Evolutionary conservation across 306 rosid genomes (phyloP).

Genomic region (Erythrophleum fordii): DNA sequence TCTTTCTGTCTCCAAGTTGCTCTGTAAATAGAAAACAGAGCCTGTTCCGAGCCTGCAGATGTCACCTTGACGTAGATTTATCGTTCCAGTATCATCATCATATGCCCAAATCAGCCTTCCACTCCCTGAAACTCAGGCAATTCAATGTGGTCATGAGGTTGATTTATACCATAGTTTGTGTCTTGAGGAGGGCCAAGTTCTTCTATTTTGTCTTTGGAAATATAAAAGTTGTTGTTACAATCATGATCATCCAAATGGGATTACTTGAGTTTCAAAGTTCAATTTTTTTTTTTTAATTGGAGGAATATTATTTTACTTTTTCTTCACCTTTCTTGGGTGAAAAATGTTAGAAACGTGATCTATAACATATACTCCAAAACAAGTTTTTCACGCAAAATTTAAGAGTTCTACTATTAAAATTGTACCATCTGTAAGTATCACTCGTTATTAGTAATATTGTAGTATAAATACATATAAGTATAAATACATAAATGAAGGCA

Average conservation of each 20-base stretch:
- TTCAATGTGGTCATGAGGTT: constrained; percentile 6
- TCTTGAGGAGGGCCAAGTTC: too few species aligned
- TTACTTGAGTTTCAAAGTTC: background rate
- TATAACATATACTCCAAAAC: background rate
- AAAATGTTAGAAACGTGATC: background rate
- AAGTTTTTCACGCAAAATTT: background rate
- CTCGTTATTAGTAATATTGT: background rate
- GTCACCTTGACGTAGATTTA: constrained; percentile 65
- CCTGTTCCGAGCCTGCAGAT: constrained; percentile 65
- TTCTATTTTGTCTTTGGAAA: too few species aligned
- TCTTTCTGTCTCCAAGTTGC: constrained; percentile 62
- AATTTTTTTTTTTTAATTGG: background rate
- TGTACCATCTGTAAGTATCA: background rate
- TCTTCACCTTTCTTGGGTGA: background rate
- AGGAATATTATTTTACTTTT: background rate
- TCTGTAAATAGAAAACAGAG: constrained; percentile 66
- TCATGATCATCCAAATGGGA: background rate
- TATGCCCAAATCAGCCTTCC: constrained; percentile 66
- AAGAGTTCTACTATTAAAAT: background rate
- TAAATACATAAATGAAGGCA: too few species aligned
- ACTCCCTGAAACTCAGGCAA: constrained; percentile 55
- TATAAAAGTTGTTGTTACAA: too few species aligned
- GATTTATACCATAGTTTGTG: background rate
- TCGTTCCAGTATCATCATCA: constrained; percentile 43
- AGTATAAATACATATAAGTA: too few species aligned